Percentiles rank a stretch among this genome's conserved stretches.
Conservation (phyloP, 257 asterid species). For the Gentiana macrophylla region DNA sequence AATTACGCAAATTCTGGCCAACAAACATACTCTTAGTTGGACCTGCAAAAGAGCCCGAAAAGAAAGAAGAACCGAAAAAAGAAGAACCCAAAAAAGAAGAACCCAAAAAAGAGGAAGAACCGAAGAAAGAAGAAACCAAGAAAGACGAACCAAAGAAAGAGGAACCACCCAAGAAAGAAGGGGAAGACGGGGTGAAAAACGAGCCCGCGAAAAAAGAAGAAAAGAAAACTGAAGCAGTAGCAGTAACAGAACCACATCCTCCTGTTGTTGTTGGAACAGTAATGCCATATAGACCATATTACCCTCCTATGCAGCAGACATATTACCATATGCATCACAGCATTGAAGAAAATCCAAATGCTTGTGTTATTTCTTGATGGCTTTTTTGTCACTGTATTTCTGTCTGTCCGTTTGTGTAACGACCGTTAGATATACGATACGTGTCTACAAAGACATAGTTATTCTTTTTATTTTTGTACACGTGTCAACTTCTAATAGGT, state of each 20-base stretch:
- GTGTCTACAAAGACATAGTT: too few relatives aligned
- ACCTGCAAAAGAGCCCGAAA: conserved; percentile 69
- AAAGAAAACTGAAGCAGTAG: conserved; percentile 20
- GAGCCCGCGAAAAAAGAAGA: conserved; percentile 27
- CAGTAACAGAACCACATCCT: conserved; percentile 2
- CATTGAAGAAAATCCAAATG: conserved; percentile 81
- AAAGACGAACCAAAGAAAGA: conserved; percentile 26
- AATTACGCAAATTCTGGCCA: conserved; percentile 65
- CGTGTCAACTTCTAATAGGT: too few relatives aligned
- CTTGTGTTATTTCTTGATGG: conserved; percentile 48
- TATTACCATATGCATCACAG: conserved; percentile 32
- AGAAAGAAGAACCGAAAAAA: conserved; percentile 78
- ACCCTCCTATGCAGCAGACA: conserved; percentile 27
- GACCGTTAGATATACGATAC: too few relatives aligned
- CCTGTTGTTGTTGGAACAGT: conserved; percentile 20
- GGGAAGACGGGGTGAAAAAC: conserved; percentile 19
- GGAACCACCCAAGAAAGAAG: conserved; percentile 21
- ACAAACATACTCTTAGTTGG: conserved; percentile 60
- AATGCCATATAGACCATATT: conserved; percentile 40
- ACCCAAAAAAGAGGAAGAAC: conserved; percentile 36
- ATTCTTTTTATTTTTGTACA: too few relatives aligned
- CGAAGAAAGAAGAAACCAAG: conserved; percentile 25
- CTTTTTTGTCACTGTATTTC: neutral
- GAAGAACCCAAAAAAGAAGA: conserved; percentile 72
- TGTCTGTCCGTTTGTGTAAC: neutral